Conservation (phyloP, 2,329 filamentous ascomycete species). For the Trichocomaceae sp. region DNA sequence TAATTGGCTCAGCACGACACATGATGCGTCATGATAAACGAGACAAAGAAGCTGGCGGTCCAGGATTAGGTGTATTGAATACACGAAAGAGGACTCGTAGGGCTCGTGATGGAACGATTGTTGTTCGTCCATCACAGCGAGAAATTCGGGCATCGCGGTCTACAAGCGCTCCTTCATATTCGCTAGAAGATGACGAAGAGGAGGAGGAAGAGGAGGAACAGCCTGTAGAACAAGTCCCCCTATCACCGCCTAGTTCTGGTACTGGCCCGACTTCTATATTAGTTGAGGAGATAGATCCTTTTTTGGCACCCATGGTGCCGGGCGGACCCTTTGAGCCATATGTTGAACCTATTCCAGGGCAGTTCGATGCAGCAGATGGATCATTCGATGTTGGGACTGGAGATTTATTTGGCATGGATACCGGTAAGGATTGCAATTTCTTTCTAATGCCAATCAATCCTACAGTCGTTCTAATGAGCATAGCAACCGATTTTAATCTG, state of each 20-base stretch:
- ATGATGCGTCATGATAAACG: constrained; percentile 48
- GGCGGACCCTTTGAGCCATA: constrained; percentile 27
- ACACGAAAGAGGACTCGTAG: constrained; percentile 47
- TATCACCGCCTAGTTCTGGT: constrained; percentile 20
- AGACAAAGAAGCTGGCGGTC: constrained; percentile 46
- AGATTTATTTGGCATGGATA: constrained; percentile 55
- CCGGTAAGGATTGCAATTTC: constrained; percentile 27
- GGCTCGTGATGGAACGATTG: constrained; percentile 43
- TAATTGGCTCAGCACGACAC: constrained; percentile 46
- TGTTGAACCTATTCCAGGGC: constrained; percentile 27
- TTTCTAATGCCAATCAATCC: too few relatives aligned
- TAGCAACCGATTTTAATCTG: constrained; percentile 57
- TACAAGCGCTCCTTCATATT: background rate
- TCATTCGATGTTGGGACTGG: constrained; percentile 29
- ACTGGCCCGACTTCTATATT: constrained; percentile 13
- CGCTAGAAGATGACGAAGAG: background rate
- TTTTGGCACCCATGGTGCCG: constrained; percentile 27
- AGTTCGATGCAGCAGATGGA: constrained; percentile 30
- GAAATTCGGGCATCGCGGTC: background rate
- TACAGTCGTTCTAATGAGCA: background rate
- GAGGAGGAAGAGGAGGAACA: constrained; percentile 8
- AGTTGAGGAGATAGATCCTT: constrained; percentile 17
- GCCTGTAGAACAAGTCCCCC: constrained; percentile 17
- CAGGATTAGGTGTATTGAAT: constrained; percentile 42
- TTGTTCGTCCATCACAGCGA: constrained; percentile 32